Evolutionary conservation across 179 eudicot genomes (phyloP).

Genomic region (Camellia oleifera): DNA sequence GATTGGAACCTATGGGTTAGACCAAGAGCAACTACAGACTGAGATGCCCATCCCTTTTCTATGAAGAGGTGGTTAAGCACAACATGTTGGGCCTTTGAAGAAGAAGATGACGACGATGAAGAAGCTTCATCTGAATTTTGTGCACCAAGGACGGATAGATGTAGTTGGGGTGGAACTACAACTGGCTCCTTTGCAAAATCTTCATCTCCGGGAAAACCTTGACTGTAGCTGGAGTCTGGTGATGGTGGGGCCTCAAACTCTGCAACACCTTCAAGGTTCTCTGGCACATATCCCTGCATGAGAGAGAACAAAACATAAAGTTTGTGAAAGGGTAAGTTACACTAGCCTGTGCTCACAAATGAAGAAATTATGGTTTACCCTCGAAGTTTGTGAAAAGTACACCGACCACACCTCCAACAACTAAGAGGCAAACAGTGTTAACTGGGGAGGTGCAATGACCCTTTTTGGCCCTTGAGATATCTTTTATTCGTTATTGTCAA

Average conservation of each 20-base stretch:
- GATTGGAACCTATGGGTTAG: slow-evolving; percentile 67
- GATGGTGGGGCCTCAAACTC: slow-evolving; percentile 82
- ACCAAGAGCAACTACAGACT: slow-evolving; percentile 84
- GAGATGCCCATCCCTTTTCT: slow-evolving; percentile 66
- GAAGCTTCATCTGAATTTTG: slow-evolving; percentile 35
- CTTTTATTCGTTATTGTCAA: too few species aligned
- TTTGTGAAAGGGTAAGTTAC: too few species aligned
- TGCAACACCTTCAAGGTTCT: slow-evolving; percentile 63
- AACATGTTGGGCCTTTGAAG: slow-evolving; percentile 74
- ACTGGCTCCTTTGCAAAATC: slow-evolving; percentile 82
- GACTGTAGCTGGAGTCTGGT: slow-evolving; percentile 74
- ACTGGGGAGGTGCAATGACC: too few species aligned
- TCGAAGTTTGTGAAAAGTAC: too few species aligned
- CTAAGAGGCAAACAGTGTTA: too few species aligned
- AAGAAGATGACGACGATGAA: slow-evolving; percentile 22
- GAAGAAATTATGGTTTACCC: too few species aligned
- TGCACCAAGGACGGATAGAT: slow-evolving; percentile 48
- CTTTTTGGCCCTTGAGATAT: too few species aligned
- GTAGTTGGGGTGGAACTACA: slow-evolving; percentile 71
- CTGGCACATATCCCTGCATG: slow-evolving; percentile 76
- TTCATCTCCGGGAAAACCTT: slow-evolving; percentile 54
- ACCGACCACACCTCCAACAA: too few species aligned
- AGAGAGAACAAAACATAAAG: not conserved
- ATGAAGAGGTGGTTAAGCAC: slow-evolving; percentile 82
- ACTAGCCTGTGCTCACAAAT: too few species aligned